A percentile compares a stretch with the other conserved stretches of the same genome.
phyloP scores from a whole-genome alignment of 2,329 filamentous ascomycete species.

The Aschersonia sp. region DNA sequence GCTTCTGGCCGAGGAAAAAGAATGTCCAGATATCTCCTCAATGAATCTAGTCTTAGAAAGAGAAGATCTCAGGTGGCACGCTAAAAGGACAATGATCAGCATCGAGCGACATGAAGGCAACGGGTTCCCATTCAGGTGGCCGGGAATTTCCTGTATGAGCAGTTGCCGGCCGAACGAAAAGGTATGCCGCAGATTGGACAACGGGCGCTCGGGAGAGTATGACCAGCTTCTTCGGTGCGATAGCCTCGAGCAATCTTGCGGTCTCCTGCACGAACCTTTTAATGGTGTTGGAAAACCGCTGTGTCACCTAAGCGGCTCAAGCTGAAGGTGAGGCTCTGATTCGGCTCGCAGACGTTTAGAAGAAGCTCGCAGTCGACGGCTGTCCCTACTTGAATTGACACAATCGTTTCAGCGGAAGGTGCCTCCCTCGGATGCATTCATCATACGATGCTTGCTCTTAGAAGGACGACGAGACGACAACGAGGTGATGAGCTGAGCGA shows the following conservation, averaged over 20 bases:
- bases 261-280: neutral
- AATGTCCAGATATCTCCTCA: slow-evolving; percentile 4
- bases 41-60: neutral
- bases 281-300: neutral
- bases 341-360: neutral
- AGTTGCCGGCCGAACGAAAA: too few species aligned
- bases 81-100: neutral
- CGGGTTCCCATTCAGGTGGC: too few species aligned
- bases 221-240: too few species aligned
- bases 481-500: neutral
- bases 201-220: too few species aligned
- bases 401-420: neutral
- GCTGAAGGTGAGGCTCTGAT: neutral
- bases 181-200: too few species aligned
- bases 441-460: neutral
- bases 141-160: too few species aligned
- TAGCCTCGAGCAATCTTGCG: neutral
- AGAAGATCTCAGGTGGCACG: neutral
- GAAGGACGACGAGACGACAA: neutral
- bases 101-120: neutral
- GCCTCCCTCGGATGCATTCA: too few species aligned
- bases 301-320: neutral
- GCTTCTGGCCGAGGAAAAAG: neutral
- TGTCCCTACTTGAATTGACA: neutral
- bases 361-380: neutral